Conservation (phyloP, 192 early-diverging fungal genomes). For the Linnemannia hyalina region DNA sequence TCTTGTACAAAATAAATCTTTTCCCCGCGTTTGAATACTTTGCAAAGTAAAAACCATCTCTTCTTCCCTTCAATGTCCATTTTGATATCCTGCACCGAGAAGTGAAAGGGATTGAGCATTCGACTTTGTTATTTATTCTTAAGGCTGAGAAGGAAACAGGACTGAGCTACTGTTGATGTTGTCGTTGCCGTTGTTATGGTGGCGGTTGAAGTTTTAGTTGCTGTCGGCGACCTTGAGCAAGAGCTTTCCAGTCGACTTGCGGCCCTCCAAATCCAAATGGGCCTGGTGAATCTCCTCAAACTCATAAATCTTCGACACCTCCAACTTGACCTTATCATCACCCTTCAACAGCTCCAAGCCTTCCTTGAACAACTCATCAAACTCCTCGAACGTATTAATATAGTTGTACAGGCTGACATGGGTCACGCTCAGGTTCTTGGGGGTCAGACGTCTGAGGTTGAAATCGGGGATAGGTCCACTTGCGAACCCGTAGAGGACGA, state of each 20-base stretch:
- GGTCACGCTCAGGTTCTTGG: slow-evolving; percentile 78
- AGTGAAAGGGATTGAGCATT: too few species aligned
- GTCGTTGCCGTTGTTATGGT: too few species aligned
- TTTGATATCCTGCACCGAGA: too few species aligned
- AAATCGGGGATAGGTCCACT: slow-evolving; percentile 80
- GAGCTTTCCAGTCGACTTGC: background rate
- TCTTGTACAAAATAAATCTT: background rate
- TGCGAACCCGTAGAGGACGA: slow-evolving; percentile 89
- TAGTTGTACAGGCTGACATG: slow-evolving; percentile 80
- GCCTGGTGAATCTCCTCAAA: background rate
- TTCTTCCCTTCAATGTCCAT: too few species aligned
- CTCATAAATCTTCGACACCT: background rate
- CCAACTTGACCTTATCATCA: background rate
- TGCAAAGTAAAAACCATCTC: background rate
- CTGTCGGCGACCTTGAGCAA: background rate
- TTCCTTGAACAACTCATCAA: slow-evolving; percentile 64
- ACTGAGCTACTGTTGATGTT: background rate
- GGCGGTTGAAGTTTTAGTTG: background rate
- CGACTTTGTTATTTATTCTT: too few species aligned
- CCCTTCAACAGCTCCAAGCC: background rate
- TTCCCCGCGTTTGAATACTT: background rate
- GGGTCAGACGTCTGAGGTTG: slow-evolving; percentile 60
- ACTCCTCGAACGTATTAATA: slow-evolving; percentile 75
- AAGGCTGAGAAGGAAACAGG: background rate
- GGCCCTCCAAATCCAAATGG: slow-evolving; percentile 3